Percentiles rank a stretch among this genome's conserved stretches.
Conservation (phyloP, 257 asterid species). For the Forsythia suspensa region DNA sequence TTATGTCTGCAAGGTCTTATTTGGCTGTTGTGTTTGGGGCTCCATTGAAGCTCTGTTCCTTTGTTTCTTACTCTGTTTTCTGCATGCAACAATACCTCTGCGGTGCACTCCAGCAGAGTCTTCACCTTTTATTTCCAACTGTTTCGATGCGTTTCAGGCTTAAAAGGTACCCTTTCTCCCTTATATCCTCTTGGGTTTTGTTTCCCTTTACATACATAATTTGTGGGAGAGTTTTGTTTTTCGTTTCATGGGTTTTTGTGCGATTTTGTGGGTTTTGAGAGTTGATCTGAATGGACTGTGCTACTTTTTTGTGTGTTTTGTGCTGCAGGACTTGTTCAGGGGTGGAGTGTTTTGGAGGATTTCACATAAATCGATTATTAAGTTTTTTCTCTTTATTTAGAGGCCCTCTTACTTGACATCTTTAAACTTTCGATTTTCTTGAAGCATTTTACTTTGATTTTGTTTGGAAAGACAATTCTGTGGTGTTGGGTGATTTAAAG, state of each 20-base stretch:
- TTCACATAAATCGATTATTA: conserved; percentile 71
- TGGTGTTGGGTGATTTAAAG: not conserved
- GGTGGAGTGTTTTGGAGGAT: conserved; percentile 83
- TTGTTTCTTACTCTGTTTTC: conserved; percentile 20
- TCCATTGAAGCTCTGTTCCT: conserved; percentile 34
- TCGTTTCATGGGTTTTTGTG: not conserved
- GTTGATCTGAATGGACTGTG: conserved; percentile 38
- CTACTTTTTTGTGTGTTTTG: not conserved
- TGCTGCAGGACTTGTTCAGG: conserved; percentile 94
- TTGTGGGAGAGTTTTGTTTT: no score
- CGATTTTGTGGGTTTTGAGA: conserved; percentile 12
- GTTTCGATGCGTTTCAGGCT: conserved; percentile 99
- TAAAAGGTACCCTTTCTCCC: conserved; percentile 52
- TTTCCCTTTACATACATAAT: no score
- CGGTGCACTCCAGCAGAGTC: conserved; percentile 60
- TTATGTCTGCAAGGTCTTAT: conserved; percentile 52
- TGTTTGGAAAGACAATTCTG: not conserved
- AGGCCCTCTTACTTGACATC: conserved; percentile 38
- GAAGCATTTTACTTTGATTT: not conserved
- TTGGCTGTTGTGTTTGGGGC: conserved; percentile 34
- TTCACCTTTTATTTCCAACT: conserved; percentile 38
- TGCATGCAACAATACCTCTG: conserved; percentile 50
- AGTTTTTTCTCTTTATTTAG: conserved; percentile 55
- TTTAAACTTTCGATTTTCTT: not conserved
- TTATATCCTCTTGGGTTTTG: conserved; percentile 25